Conservation (phyloP, 2,329 filamentous ascomycete genomes). For the Pyrenochaeta sp. region DNA sequence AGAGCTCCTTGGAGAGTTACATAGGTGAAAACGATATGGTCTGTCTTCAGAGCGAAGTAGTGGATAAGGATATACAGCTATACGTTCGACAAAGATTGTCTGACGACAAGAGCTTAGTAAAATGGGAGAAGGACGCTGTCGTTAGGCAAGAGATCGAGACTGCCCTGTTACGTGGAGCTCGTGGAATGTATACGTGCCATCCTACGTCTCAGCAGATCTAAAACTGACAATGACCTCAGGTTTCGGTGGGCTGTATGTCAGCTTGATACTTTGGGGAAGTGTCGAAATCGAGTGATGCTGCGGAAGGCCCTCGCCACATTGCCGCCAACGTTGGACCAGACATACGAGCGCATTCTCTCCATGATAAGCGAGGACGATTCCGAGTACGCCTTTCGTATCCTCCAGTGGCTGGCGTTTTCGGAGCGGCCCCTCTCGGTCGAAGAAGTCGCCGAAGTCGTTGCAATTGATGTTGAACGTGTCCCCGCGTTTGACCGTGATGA, state of each 20-base stretch:
- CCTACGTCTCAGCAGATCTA: background rate
- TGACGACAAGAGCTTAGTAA: constrained; percentile 34
- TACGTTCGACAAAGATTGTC: constrained; percentile 46
- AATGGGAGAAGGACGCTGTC: constrained; percentile 34
- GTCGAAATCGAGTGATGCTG: constrained; percentile 27
- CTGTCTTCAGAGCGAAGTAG: constrained; percentile 31
- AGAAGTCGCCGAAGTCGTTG: constrained; percentile 37
- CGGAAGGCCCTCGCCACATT: constrained; percentile 27
- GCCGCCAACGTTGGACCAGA: constrained; percentile 35
- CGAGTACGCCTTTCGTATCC: constrained; percentile 29
- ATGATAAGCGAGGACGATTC: constrained; percentile 25
- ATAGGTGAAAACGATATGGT: constrained; percentile 22
- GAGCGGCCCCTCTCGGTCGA: constrained; percentile 24
- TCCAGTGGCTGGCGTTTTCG: constrained; percentile 38
- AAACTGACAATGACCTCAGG: constrained; percentile 23
- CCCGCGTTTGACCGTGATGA: constrained; percentile 45
- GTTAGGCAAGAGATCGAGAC: constrained; percentile 38
- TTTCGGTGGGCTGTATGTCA: constrained; percentile 41
- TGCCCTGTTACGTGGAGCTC: constrained; percentile 38
- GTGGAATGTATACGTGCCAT: constrained; percentile 32
- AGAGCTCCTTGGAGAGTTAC: constrained; percentile 25
- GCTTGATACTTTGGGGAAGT: constrained; percentile 29
- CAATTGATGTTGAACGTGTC: constrained; percentile 33
- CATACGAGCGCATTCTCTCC: constrained; percentile 38
- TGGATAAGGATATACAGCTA: constrained; percentile 39